phyloP scores from a whole-genome alignment of 2,329 filamentous ascomycete genomes.

The Graphiopsis chlorocephala region DNA sequence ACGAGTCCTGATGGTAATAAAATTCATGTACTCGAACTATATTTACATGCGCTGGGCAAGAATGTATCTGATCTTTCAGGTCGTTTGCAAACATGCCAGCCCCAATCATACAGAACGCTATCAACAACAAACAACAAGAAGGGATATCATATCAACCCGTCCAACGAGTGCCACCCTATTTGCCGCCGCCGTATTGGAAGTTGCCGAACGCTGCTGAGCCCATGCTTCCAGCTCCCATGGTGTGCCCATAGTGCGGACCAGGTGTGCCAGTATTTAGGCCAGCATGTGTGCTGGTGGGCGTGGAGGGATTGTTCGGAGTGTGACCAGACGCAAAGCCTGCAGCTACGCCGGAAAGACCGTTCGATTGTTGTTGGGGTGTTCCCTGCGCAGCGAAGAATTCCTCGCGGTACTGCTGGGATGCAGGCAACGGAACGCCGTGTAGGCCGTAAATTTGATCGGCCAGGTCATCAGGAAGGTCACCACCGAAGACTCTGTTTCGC shows the following conservation, averaged over 20 bases:
- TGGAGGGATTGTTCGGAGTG: conserved; percentile 57
- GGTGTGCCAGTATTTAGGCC: conserved; percentile 37
- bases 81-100: background rate
- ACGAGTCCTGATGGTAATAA: background rate
- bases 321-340: conserved; percentile 38
- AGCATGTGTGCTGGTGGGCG: conserved; percentile 59
- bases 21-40: conserved; percentile 1
- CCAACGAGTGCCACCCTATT: conserved; percentile 13
- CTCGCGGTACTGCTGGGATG: conserved; percentile 53
- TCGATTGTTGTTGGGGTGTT: conserved; percentile 31
- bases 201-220: conserved; percentile 69
- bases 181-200: conserved; percentile 47
- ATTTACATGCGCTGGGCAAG: conserved; percentile 2
- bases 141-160: conserved; percentile 13
- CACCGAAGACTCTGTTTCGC: conserved; percentile 81
- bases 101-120: conserved; percentile 9
- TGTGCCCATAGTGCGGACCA: conserved; percentile 15
- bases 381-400: conserved; percentile 44
- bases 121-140: conserved; percentile 4
- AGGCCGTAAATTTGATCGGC: conserved; percentile 94
- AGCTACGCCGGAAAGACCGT: conserved; percentile 25
- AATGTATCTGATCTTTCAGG: background rate
- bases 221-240: conserved; percentile 57
- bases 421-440: conserved; percentile 57
- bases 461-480: conserved; percentile 71